These are phyloP conservation scores for Phaffia australis DNA, from an alignment of 768 basidiomycete species.

Conservation along the genomic window DNA sequence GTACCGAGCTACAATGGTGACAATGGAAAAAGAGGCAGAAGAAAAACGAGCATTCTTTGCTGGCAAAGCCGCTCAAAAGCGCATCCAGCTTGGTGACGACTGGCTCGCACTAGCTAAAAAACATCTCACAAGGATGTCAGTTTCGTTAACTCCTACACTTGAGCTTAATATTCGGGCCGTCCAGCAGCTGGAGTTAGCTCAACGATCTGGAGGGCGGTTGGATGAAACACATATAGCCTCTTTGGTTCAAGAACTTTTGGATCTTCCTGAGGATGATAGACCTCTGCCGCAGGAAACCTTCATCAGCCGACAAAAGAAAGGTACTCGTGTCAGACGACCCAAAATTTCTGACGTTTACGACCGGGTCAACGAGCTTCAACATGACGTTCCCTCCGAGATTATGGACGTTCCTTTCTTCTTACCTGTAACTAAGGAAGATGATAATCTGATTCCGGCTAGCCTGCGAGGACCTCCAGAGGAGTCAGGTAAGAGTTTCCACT, in stretches of 20 bases:
- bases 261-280: neutral
- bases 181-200: neutral
- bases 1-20: neutral
- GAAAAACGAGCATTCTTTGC: neutral
- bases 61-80: slow-evolving; percentile 5
- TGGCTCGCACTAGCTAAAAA: slow-evolving; percentile 11
- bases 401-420: too few relatives aligned
- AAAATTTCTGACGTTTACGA: neutral
- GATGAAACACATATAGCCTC: slow-evolving; percentile 11
- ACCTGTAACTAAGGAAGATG: slow-evolving; percentile 11
- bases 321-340: slow-evolving; percentile 1
- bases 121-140: neutral
- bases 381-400: neutral
- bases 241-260: slow-evolving; percentile 15
- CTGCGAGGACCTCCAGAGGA: neutral
- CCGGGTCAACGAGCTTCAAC: neutral
- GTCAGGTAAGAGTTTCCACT: too few relatives aligned
- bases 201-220: neutral
- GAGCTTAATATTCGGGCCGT: slow-evolving; percentile 10
- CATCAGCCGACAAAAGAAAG: neutral
- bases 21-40: neutral
- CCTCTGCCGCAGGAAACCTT: neutral
- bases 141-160: slow-evolving; percentile 2
- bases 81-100: slow-evolving; percentile 18
- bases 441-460: slow-evolving; percentile 18